phyloP scores from a whole-genome alignment of 225 moss, liverwort and hornwort genomes.

The Takakia lepidozioides region DNA sequence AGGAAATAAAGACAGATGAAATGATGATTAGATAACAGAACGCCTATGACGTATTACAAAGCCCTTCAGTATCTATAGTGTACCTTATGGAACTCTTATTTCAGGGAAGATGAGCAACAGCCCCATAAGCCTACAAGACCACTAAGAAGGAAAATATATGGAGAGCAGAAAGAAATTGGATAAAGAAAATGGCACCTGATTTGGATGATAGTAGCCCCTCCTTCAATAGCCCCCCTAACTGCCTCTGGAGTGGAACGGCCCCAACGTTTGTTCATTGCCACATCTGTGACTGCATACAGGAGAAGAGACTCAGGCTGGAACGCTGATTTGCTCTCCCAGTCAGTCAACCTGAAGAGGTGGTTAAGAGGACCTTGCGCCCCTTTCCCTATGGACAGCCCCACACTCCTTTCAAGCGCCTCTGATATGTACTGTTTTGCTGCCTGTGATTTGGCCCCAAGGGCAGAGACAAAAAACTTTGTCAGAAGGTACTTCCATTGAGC shows the following conservation, averaged over 20 bases:
- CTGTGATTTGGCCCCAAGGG: too few species aligned
- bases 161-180: background rate
- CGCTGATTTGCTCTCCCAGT: constrained; percentile 44
- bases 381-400: constrained; percentile 52
- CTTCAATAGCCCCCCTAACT: constrained; percentile 81
- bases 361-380: constrained; percentile 87
- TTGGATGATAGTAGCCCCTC: constrained; percentile 91
- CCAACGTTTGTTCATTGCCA: constrained; percentile 82
- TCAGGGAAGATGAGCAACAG: too few species aligned
- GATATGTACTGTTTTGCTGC: constrained; percentile 69
- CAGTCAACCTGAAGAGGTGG: constrained; percentile 55
- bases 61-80: too few species aligned
- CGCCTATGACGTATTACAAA: too few species aligned
- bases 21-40: too few species aligned
- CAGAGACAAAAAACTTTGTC: too few species aligned
- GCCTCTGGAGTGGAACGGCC: constrained; percentile 83
- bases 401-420: constrained; percentile 59
- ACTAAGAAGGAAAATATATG: too few species aligned
- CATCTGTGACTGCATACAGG: constrained; percentile 89
- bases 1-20: too few species aligned
- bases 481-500: too few species aligned
- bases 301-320: constrained; percentile 70
- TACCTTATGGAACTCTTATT: too few species aligned
- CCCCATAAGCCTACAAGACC: too few species aligned
- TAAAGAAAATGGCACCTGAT: constrained; percentile 93